Evolutionary conservation across 2,329 filamentous ascomycete species (phyloP).

Genomic region (Alternaria sp.): DNA sequence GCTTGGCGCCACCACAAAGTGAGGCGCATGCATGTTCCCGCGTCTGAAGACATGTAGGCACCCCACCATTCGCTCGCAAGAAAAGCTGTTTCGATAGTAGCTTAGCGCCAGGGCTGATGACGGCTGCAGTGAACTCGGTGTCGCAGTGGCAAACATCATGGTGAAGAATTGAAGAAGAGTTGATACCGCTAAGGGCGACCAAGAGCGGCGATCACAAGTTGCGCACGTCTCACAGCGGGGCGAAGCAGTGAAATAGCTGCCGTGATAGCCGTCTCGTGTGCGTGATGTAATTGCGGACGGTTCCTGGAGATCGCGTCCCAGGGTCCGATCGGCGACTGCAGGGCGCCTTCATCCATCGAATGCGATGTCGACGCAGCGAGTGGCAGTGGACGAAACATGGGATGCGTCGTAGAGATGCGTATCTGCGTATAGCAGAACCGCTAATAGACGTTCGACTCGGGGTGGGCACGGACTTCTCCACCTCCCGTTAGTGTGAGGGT

Average conservation of each 20-base stretch:
- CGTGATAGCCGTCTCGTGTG: conserved; percentile 9
- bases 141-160: neutral
- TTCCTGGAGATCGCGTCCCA: conserved; percentile 11
- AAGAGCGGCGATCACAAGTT: neutral
- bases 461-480: conserved; percentile 12
- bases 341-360: neutral
- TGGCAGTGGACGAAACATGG: neutral
- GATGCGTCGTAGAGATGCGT: neutral
- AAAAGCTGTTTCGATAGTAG: neutral
- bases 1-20: neutral
- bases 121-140: neutral
- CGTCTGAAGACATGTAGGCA: neutral
- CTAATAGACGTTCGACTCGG: neutral
- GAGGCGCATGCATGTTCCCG: neutral
- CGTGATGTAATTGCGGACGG: conserved; percentile 5
- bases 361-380: neutral
- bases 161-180: neutral
- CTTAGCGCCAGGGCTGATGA: neutral
- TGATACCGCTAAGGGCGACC: neutral
- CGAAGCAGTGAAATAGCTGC: neutral
- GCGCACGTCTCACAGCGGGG: conserved; percentile 8
- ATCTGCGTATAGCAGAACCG: neutral
- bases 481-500: conserved; percentile 8
- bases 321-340: neutral
- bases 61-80: conserved; percentile 1